Base-by-base conservation (phyloP, 768 basidiomycete genomes). In the Boletellus ananiceps region DNA sequence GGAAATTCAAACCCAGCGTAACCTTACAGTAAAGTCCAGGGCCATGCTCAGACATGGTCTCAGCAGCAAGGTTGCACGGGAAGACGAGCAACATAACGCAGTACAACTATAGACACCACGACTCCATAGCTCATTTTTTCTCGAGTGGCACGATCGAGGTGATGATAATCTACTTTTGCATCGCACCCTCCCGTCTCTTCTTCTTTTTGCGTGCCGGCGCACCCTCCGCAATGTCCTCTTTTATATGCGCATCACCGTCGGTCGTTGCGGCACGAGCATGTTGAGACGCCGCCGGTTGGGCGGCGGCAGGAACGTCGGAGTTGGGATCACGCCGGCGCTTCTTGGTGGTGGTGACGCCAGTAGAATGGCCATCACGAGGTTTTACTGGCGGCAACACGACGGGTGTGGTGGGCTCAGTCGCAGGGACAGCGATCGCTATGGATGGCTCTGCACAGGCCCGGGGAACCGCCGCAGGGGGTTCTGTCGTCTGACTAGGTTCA, bases 311-410 rank as follows among this genome's bases (percentile, higher is more conserved):
- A 0, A 36, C n/a, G 4, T 57, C 52, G 2, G 48, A 4, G 18
- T 47, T 65, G 38, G 58, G 57, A 8, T 59, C 62, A 1, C 50
- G 60, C 8, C 2, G 41, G 9, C 64, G 64, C 32, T 68, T 67
- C 42, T 56, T 60, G 23, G 31, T 33, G 11, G 39, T n/a, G 8
- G 32, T 9, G 29, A 11, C 8, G 29, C 6, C 8, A 4, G 29
- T 7, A 29, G 29, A 29, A 7, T 12, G 39, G 0, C 2, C 12
- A 12, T 46, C 40, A 6, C 4, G 37, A 11, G 47, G 27, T 7
- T 37, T 42, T 13, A 4, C 40, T 1, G 21, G 18, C 16, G 15
- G 33, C 3, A 40, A 38, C 4, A 9, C 14, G 18, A 31, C 6
- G 4, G 52, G 25, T 6, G 4, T 6, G 8, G 15, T 36, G 11